These are phyloP conservation scores for Rhodomyrtus psidioides DNA, from an alignment of 441 rosid genomes.

Conservation along the genomic window DNA sequence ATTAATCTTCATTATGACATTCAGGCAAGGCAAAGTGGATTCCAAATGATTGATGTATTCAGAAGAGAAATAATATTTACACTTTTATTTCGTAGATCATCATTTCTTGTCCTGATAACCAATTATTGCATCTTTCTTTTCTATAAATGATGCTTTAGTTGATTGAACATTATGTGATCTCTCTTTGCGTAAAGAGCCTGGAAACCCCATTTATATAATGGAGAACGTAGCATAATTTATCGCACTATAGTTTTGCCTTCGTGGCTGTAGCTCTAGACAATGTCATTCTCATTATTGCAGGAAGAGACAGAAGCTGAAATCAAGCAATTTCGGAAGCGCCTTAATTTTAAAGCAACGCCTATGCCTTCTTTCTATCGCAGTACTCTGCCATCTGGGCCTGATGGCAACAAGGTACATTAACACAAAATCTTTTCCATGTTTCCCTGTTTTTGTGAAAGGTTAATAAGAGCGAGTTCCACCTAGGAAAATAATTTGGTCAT, in stretches of 20 bases:
- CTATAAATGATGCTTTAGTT: neutral
- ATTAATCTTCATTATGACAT: neutral
- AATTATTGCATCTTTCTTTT: neutral
- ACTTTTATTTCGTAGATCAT: neutral
- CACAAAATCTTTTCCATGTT: neutral
- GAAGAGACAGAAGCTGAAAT: slow-evolving; percentile 57
- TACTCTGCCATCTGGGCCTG: slow-evolving; percentile 15
- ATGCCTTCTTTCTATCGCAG: slow-evolving; percentile 79
- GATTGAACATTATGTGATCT: neutral
- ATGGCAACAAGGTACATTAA: slow-evolving; percentile 44
- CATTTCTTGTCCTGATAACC: neutral
- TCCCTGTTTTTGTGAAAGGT: neutral
- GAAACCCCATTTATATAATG: neutral
- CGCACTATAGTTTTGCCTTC: neutral
- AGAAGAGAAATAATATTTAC: neutral
- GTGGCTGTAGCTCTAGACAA: neutral
- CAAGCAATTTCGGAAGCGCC: slow-evolving; percentile 55
- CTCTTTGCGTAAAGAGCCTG: neutral
- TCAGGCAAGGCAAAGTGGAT: neutral
- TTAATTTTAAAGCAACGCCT: slow-evolving; percentile 77
- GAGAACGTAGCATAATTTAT: neutral
- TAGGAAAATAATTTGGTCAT: neutral
- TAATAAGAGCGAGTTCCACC: neutral
- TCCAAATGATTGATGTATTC: neutral
- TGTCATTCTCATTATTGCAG: slow-evolving; percentile 25